These are phyloP conservation scores for Sugiyamaella paludigena DNA, from an alignment of 1,139 yeast species.

Conservation along the genomic window DNA sequence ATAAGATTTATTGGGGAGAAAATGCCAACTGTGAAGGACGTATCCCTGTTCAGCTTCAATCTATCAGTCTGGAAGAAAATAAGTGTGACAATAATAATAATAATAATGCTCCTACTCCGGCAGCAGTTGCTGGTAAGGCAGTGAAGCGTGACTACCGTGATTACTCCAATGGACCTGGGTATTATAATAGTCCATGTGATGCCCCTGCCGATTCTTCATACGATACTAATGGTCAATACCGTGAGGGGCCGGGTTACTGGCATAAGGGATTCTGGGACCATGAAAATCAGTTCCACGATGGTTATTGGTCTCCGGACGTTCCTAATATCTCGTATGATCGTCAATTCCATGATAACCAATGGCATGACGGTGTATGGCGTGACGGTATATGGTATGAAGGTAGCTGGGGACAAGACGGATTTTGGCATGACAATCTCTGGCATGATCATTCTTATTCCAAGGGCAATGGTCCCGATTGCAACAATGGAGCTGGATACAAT, in stretches of 20 bases:
- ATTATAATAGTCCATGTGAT: not conserved
- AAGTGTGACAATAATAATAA: not conserved
- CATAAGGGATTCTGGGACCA: constrained; percentile 5
- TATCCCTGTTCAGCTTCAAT: constrained; percentile 9
- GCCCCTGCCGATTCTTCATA: not conserved
- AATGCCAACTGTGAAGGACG: constrained; percentile 9
- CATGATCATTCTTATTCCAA: too few species aligned
- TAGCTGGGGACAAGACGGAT: constrained; percentile 5
- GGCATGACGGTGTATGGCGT: constrained; percentile 9
- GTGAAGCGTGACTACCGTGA: not conserved
- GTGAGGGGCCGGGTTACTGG: not conserved
- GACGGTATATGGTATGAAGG: constrained; percentile 11
- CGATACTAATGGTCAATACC: not conserved
- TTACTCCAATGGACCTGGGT: not conserved
- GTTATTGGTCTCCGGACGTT: constrained; percentile 1
- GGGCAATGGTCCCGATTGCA: too few species aligned
- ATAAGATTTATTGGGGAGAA: constrained; percentile 16
- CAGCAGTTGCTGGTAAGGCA: too few species aligned
- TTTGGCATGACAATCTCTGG: constrained; percentile 7
- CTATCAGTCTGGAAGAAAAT: constrained; percentile 4
- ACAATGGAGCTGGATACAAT: not conserved
- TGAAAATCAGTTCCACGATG: constrained; percentile 1
- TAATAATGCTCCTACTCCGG: not conserved
- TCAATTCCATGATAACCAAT: constrained; percentile 5
- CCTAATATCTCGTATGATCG: constrained; percentile 7